Percentiles rank a stretch among this genome's conserved stretches.
phyloP scores from a whole-genome alignment of 768 basidiomycete species.

The Cystobasidium ongulense region DNA sequence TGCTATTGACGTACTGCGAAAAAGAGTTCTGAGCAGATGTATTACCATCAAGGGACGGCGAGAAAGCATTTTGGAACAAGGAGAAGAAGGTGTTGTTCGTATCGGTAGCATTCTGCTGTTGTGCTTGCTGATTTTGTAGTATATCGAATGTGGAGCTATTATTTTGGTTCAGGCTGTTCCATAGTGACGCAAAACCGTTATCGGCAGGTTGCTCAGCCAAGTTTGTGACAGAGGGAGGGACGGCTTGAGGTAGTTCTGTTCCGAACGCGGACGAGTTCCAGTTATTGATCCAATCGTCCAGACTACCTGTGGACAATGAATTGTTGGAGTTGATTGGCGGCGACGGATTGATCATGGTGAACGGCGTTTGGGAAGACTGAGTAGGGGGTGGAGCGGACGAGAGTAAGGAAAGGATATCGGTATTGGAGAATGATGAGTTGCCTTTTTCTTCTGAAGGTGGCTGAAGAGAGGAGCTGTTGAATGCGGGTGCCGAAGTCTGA shows the following conservation, averaged over 20 bases:
- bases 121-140: background rate
- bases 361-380: constrained; percentile 14
- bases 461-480: background rate
- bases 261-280: constrained; percentile 27
- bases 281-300: constrained; percentile 19
- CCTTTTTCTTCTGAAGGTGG: background rate
- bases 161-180: background rate
- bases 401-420: constrained; percentile 6
- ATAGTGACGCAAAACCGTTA: background rate
- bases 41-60: background rate
- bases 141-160: background rate
- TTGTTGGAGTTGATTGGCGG: background rate
- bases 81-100: constrained; percentile 3
- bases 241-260: constrained; percentile 23
- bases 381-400: background rate
- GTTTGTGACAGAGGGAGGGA: background rate
- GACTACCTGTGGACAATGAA: background rate
- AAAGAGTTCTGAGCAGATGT: background rate
- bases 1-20: background rate
- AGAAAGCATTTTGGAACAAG: background rate
- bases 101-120: background rate
- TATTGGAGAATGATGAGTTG: background rate
- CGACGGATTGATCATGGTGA: constrained; percentile 14
- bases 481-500: background rate
- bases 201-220: background rate